These are phyloP conservation scores for Fusarium sp. DNA, from an alignment of 2,329 filamentous ascomycete species.

Conservation along the genomic window DNA sequence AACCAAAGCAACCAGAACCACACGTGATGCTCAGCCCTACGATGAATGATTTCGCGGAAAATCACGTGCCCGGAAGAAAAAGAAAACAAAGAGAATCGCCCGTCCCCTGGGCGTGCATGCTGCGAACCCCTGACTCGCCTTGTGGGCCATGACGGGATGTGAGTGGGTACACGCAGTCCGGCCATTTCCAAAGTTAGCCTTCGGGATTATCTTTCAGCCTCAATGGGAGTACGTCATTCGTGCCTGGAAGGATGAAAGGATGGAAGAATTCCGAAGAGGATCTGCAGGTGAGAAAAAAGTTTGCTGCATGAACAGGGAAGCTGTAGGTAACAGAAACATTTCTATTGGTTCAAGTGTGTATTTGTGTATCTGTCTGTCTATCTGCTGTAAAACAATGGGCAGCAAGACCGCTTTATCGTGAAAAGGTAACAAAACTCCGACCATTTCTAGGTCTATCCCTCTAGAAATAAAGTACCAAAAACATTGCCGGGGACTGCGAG, in stretches of 20 bases:
- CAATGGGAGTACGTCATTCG: slow-evolving; percentile 3
- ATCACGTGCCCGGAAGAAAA: background rate
- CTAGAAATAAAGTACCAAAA: slow-evolving; percentile 6
- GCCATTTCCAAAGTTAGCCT: background rate
- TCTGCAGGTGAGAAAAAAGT: background rate
- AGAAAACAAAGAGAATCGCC: background rate
- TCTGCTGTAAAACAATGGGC: background rate
- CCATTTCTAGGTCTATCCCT: slow-evolving; percentile 6
- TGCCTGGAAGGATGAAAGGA: background rate
- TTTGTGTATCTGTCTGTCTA: slow-evolving; percentile 1
- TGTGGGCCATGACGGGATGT: slow-evolving; percentile 11
- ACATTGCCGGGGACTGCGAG: background rate
- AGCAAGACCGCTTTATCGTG: background rate
- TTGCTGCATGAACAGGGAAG: background rate
- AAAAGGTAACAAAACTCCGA: slow-evolving; percentile 8
- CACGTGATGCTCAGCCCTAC: slow-evolving; percentile 2
- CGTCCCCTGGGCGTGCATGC: background rate
- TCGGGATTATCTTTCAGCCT: slow-evolving; percentile 7
- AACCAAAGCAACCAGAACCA: too few species aligned
- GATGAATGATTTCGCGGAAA: background rate
- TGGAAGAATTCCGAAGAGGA: background rate
- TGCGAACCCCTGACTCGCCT: slow-evolving; percentile 23
- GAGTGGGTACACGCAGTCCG: background rate
- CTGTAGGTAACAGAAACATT: background rate
- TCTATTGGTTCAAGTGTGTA: slow-evolving; percentile 1